phyloP scores from a whole-genome alignment of 805 yeast species.

The Cephaloascus albidus region DNA sequence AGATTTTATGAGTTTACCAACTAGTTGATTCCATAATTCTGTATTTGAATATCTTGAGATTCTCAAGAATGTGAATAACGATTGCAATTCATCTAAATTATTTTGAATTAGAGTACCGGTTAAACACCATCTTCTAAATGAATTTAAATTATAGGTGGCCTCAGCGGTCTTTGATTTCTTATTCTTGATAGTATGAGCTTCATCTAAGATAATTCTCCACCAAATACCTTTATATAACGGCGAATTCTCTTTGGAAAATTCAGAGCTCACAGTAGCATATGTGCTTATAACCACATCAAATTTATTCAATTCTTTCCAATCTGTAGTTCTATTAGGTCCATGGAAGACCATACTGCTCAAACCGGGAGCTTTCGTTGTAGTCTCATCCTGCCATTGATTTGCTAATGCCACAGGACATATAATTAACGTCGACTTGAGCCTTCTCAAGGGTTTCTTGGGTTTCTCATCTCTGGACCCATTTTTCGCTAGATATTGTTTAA shows the following conservation, averaged over 20 bases:
- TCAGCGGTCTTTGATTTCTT: conserved; percentile 31
- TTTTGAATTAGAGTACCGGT: conserved; percentile 65
- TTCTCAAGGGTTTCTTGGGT: too few relatives aligned
- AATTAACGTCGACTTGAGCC: conserved; percentile 24
- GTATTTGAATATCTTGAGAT: conserved; percentile 6
- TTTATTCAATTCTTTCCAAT: conserved; percentile 5
- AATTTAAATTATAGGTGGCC: conserved; percentile 32
- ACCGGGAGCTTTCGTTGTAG: conserved; percentile 21
- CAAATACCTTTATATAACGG: conserved; percentile 19
- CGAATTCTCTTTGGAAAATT: conserved; percentile 5
- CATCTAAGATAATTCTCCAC: conserved; percentile 55
- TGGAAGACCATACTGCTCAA: conserved; percentile 17
- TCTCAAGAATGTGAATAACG: conserved; percentile 31
- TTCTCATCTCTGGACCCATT: too few relatives aligned
- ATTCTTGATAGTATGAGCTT: conserved; percentile 56
- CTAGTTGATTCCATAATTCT: conserved; percentile 17
- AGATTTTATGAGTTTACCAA: conserved; percentile 23
- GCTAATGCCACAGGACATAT: conserved; percentile 31
- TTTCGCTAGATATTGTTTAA: too few relatives aligned
- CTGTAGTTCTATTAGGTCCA: conserved; percentile 13
- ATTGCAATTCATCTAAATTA: conserved; percentile 39
- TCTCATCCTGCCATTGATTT: conserved; percentile 31
- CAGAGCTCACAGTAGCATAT: conserved; percentile 13
- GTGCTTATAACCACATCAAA: conserved; percentile 26
- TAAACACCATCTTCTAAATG: conserved; percentile 44